These are phyloP conservation scores for Solanum infundibuliforme DNA, from an alignment of 257 asterid genomes.

Conservation along the genomic window DNA sequence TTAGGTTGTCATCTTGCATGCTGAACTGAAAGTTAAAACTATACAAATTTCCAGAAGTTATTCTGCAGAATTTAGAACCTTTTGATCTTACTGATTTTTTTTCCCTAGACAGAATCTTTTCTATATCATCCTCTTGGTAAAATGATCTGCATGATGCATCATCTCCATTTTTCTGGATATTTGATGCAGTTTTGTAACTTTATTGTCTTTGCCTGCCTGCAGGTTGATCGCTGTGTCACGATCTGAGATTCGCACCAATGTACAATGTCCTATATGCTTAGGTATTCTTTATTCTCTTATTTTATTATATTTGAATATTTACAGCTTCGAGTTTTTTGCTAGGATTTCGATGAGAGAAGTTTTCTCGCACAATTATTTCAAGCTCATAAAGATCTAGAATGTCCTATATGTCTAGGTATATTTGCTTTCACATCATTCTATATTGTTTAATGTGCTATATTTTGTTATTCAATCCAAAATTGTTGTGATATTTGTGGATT, in stretches of 20 bases:
- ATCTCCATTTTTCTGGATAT: neutral
- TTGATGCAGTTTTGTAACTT: neutral
- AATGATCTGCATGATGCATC: neutral
- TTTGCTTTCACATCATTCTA: neutral
- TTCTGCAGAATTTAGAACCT: neutral
- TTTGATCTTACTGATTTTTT: neutral
- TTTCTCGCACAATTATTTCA: conserved; percentile 12
- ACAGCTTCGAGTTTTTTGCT: conserved; percentile 11
- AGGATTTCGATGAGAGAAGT: conserved; percentile 13
- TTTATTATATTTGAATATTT: neutral
- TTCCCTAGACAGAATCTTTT: neutral
- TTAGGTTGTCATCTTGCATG: neutral
- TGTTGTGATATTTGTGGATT: neutral
- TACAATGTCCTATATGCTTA: conserved; percentile 42
- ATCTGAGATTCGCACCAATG: conserved; percentile 26
- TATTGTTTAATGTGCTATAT: neutral
- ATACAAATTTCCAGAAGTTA: neutral
- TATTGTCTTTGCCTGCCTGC: conserved; percentile 1
- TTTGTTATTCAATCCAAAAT: neutral
- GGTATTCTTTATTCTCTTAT: conserved; percentile 14
- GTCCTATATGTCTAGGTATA: conserved; percentile 30
- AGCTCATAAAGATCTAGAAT: conserved; percentile 15
- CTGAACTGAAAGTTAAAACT: neutral
- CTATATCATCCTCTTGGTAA: neutral
- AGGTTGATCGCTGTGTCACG: conserved; percentile 21